A percentile compares a stretch with the other conserved stretches of the same genome.
Conservation (phyloP, 2,329 filamentous ascomycete genomes). For the Cladosporium sp. region DNA sequence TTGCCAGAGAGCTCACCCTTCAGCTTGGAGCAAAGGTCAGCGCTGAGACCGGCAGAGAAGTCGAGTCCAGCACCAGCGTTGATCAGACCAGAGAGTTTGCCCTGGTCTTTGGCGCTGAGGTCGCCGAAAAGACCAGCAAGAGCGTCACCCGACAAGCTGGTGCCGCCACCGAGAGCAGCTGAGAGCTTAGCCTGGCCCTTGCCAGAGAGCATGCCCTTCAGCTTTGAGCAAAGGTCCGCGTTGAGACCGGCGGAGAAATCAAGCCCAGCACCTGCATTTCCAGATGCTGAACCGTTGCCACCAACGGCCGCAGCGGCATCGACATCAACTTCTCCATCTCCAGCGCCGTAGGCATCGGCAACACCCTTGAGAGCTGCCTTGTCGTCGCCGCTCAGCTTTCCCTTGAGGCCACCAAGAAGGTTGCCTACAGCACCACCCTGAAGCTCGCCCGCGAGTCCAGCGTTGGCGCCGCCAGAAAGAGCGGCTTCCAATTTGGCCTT, state of each 20-base stretch:
- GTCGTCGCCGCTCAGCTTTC: conserved; percentile 3
- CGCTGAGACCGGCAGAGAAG: conserved; percentile 2
- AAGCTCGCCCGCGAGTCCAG: not conserved
- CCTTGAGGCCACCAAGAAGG: conserved; percentile 18
- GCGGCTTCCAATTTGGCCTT: not conserved
- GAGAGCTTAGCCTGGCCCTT: conserved; percentile 8
- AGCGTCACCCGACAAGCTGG: not conserved
- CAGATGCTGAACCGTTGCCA: not conserved
- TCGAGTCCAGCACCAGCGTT: conserved; percentile 1
- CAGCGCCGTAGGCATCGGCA: conserved; percentile 9
- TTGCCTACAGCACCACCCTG: conserved; percentile 25
- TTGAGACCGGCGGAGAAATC: conserved; percentile 3
- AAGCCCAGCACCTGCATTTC: not conserved
- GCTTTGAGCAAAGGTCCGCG: not conserved
- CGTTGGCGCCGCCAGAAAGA: not conserved
- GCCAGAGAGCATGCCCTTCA: conserved; percentile 1
- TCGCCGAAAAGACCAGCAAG: conserved; percentile 5
- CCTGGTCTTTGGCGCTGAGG: not conserved
- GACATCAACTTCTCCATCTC: not conserved
- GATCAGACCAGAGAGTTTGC: not conserved
- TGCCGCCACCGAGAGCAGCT: not conserved
- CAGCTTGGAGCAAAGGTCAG: not conserved
- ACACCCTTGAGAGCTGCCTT: conserved; percentile 3
- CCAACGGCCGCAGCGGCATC: not conserved
- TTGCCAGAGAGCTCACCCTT: conserved; percentile 2